phyloP scores from a whole-genome alignment of 2,329 filamentous ascomycete species.

The Phyllosticta citriasiana region DNA sequence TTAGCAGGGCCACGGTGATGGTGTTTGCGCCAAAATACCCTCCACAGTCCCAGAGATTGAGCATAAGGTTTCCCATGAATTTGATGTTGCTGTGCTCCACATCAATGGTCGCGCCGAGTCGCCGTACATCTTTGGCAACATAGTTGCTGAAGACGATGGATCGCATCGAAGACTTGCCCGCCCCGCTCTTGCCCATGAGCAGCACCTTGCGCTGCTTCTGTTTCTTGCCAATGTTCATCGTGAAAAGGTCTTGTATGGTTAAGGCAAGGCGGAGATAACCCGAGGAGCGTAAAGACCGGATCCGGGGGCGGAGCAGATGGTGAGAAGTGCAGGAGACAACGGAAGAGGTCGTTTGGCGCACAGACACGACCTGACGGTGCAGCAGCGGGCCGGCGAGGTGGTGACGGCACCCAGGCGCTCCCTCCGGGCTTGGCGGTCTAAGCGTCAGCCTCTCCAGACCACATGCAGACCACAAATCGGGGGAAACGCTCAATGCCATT shows the following conservation, averaged over 20 bases:
- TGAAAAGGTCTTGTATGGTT: constrained; percentile 5
- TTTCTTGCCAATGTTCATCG: constrained; percentile 33
- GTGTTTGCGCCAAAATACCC: constrained; percentile 41
- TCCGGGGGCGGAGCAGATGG: neutral
- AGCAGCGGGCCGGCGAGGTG: too few species aligned
- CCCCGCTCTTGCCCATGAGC: constrained; percentile 81
- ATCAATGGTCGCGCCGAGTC: constrained; percentile 92
- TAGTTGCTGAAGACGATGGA: constrained; percentile 99
- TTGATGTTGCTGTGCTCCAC: constrained; percentile 98
- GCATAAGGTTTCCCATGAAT: constrained; percentile 92
- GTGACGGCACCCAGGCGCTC: too few species aligned
- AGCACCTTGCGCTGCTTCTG: constrained; percentile 46
- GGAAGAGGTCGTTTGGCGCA: neutral
- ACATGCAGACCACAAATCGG: too few species aligned
- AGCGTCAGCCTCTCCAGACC: neutral
- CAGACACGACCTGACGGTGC: neutral
- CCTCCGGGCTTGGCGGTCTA: neutral
- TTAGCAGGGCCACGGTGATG: neutral
- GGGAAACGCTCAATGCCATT: too few species aligned
- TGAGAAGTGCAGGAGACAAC: constrained; percentile 21
- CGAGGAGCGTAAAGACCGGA: neutral
- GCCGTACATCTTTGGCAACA: constrained; percentile 86
- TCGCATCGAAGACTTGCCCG: constrained; percentile 96
- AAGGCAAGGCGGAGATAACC: constrained; percentile 1
- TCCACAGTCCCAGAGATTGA: constrained; percentile 98